Base-by-base conservation (phyloP, 495 filamentous ascomycete genomes). In the Aspergillus kassunensis region DNA sequence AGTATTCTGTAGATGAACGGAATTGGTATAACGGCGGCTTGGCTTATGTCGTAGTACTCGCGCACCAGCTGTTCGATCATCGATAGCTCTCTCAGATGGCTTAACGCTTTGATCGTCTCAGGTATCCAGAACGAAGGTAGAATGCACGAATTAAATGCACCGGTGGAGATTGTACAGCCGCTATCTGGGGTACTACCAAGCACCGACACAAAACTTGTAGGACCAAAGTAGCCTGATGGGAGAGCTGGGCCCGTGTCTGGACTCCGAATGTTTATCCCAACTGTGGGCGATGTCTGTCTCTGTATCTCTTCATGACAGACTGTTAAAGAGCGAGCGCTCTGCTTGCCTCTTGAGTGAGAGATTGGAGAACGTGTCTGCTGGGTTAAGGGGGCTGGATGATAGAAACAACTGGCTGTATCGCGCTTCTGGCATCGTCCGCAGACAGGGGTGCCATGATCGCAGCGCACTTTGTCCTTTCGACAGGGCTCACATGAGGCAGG, bases 401-500 rank as follows among this genome's bases (percentile, higher is more conserved):
- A n/a, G n/a, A n/a, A n/a, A n/a, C n/a, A n/a, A n/a, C n/a, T n/a
- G n/a, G n/a, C n/a, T n/a, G n/a, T n/a, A n/a, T n/a, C n/a, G n/a
- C n/a, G n/a, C n/a, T n/a, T n/a, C n/a, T n/a, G n/a, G n/a, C n/a
- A 54, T 16, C 51, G 44, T 18, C 41, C 34, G 34, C 51, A 54
- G 16, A 54, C 24, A 7, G 58, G 74, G 11, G 64, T n/a, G 4
- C 49, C 44, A 55, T 77, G 75, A 42, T 78, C 72, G 39, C 74
- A 78, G 19, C 70, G 66, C 27, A 78, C 60, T 59, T 79, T 77
- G 39, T 67, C 63, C 49, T 69, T 72, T 1, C 75, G 66, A 51
- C 75, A 78, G 12, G 74, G 72, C 69, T 79, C 72, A 49, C 75
- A 78, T 1, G 72, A 73, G 24, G 72, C 66, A 24, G 59, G 62